These are phyloP conservation scores for Lophium mytilinum DNA, from an alignment of 495 filamentous ascomycete genomes.

Conservation along the genomic window DNA sequence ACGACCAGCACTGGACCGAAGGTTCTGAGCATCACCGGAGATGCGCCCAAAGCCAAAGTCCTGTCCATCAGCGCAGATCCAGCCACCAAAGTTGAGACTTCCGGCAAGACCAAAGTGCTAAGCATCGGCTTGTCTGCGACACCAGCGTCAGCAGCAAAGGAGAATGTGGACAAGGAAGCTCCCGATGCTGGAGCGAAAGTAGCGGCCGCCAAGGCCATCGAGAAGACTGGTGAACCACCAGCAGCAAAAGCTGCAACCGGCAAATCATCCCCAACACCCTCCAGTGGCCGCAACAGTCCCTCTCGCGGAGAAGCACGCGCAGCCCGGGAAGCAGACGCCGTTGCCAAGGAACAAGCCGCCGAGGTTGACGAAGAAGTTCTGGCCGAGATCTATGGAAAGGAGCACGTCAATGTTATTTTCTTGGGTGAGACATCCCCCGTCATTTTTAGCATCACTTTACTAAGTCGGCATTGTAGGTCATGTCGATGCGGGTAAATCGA, in stretches of 20 bases:
- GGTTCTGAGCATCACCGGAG: constrained; percentile 3
- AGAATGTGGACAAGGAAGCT: constrained; percentile 47
- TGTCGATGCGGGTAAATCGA: constrained; percentile 96
- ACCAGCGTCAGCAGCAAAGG: constrained; percentile 35
- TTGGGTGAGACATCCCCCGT: constrained; percentile 41
- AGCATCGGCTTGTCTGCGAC: constrained; percentile 18
- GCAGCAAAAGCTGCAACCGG: constrained; percentile 48
- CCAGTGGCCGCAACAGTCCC: constrained; percentile 70
- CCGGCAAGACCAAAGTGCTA: constrained; percentile 29
- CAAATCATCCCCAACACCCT: constrained; percentile 66
- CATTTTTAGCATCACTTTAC: no score
- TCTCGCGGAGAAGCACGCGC: constrained; percentile 43
- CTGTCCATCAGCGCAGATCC: constrained; percentile 52
- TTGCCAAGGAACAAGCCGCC: constrained; percentile 76
- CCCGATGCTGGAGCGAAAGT: constrained; percentile 58
- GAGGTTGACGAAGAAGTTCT: constrained; percentile 87
- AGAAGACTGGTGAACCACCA: constrained; percentile 59
- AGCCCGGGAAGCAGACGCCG: constrained; percentile 67
- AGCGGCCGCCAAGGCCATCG: constrained; percentile 70
- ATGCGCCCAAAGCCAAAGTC: constrained; percentile 61
- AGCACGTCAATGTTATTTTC: constrained; percentile 98
- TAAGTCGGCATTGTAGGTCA: constrained; percentile 41
- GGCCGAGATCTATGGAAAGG: constrained; percentile 95
- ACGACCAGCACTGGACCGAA: constrained; percentile 33
- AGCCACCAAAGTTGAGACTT: constrained; percentile 42